Conservation (phyloP, 1,284 basidiomycete genomes). For the Pyrrhoderma noxium region DNA sequence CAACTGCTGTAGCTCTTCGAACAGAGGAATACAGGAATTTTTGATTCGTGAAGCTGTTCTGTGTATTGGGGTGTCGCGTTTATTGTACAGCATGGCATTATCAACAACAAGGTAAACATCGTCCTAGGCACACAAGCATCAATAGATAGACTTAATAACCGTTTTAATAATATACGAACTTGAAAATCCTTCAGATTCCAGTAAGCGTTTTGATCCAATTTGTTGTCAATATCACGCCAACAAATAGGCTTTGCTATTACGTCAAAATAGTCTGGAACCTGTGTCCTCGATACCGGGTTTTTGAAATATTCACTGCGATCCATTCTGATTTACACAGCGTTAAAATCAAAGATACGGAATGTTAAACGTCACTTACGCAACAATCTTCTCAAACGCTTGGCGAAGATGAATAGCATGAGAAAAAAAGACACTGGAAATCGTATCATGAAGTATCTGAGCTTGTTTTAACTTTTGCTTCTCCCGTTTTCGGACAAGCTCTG, state of each 20-base stretch:
- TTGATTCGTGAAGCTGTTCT: conserved; percentile 69
- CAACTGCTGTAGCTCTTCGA: conserved; percentile 49
- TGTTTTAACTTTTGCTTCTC: conserved; percentile 81
- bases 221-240: conserved; percentile 76
- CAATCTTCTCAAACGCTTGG: conserved; percentile 64
- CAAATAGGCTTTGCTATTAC: conserved; percentile 86
- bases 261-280: conserved; percentile 91
- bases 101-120: conserved; percentile 79
- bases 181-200: conserved; percentile 70
- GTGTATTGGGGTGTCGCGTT: conserved; percentile 64
- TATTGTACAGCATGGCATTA: conserved; percentile 89
- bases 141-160: not conserved
- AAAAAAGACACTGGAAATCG: conserved; percentile 62
- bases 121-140: conserved; percentile 37
- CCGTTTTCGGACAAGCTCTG: conserved; percentile 70
- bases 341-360: conserved; percentile 6
- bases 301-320: conserved; percentile 75
- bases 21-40: conserved; percentile 46
- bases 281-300: conserved; percentile 68
- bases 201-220: conserved; percentile 76
- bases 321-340: conserved; percentile 39
- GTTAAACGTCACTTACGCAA: conserved; percentile 42
- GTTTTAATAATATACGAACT: conserved; percentile 36
- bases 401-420: conserved; percentile 57
- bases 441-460: conserved; percentile 59